Evolutionary conservation across 306 rosid genomes (phyloP).

Genomic region (barrel medic (Medicago truncatula)): MtrunA17r5.0-ANR NC_053047.1:35750501-35751000

Average conservation of each 20-base stretch:
- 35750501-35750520: too few species aligned
- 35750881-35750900: background rate
- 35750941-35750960: background rate
- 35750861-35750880: background rate
- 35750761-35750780: background rate
- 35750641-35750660: background rate
- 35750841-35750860: background rate
- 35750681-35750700: background rate
- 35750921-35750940: slow-evolving; percentile 2
- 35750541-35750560: too few species aligned
- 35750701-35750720: background rate
- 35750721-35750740: background rate
- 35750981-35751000: background rate
- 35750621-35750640: too few species aligned
- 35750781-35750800: background rate
- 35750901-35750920: background rate
- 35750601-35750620: too few species aligned
- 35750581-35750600: too few species aligned
- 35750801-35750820: background rate
- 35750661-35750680: background rate
- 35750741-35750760: background rate
- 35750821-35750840: background rate
- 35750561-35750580: too few species aligned
- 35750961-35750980: background rate
- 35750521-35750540: too few species aligned